Evolutionary conservation across 257 asterid genomes (phyloP), one percentile per base, ranked within the genome.

Genomic region (Scutellaria minor): DNA sequence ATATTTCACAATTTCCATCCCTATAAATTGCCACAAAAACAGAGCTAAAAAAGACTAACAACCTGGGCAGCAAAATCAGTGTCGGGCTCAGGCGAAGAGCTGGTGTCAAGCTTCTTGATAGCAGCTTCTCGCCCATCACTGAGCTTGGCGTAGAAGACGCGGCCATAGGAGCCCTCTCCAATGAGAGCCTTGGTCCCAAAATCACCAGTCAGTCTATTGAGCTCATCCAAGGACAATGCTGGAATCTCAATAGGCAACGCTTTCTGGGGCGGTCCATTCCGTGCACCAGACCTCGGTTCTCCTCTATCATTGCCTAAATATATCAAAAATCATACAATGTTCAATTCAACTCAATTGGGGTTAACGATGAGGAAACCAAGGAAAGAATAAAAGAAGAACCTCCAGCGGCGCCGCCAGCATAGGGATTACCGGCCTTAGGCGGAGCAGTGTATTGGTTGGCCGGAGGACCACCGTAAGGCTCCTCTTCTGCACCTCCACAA

Each of bases 401-500:
- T 72, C 89, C 94, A 64, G 85, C 92, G 31, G 67, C 73, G 37
- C 89, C 89, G 13, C 83, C 93, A 35, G 78, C 75, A 27, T 90
- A 88, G 2, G 96, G 83, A 75, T 82, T 80, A 9, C 89, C 89
- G 64, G 95, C 73, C 80, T 86, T 85, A 48, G 98, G 91, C 54
- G 98, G 93, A 54, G 90, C 93, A 24, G 94, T 46, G 70, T 80
- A 82, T 50, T 87, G 87, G 85, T 82, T 89, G 66, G 96, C 61
- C 35, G 90, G 97, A 59, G 93, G 96, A 69, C 85, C 90, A 9
- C 79, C 72, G 68, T 76, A 44, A 66, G 79, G 80, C 54, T 92
- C 97, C 90, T 90, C 96, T 79, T 92, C 97, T 77, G 86, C 89
- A 70, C 95, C 98, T 77, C 97, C 97, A 79, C 98, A 92, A 77